phyloP scores from a whole-genome alignment of 2,329 filamentous ascomycete genomes.

The Penicillium sp. region DNA sequence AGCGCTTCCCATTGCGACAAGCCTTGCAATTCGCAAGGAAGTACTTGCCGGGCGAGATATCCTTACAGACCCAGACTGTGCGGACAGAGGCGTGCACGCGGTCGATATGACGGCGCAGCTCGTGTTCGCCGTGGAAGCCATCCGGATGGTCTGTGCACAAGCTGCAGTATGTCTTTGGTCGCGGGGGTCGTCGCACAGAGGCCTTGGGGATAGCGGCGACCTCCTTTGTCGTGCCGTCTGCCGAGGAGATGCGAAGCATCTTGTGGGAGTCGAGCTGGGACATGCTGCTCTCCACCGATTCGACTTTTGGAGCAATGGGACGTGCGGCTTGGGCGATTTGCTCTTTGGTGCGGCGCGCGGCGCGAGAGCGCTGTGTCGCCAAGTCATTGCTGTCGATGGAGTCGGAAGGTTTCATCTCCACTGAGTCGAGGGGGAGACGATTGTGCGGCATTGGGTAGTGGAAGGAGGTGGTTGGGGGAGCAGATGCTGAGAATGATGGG shows the following conservation, averaged over 20 bases:
- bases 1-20: constrained; percentile 72
- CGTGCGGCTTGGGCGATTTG: constrained; percentile 48
- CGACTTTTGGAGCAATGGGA: constrained; percentile 50
- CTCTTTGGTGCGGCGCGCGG: constrained; percentile 47
- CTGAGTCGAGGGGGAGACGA: constrained; percentile 38
- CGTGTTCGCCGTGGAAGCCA: constrained; percentile 83
- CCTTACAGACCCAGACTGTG: constrained; percentile 63
- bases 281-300: constrained; percentile 30
- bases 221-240: constrained; percentile 54
- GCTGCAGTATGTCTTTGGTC: constrained; percentile 68
- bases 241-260: constrained; percentile 51
- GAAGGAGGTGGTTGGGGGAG: constrained; percentile 33
- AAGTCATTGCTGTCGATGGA: constrained; percentile 48
- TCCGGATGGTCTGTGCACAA: constrained; percentile 69
- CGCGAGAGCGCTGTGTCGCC: constrained; percentile 42
- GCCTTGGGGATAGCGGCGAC: constrained; percentile 55
- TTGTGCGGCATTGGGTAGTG: constrained; percentile 24
- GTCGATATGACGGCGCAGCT: constrained; percentile 66
- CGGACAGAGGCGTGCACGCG: constrained; percentile 62
- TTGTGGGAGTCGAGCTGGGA: constrained; percentile 39
- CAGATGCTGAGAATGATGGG: constrained; percentile 35
- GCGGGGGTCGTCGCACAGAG: constrained; percentile 62
- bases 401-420: constrained; percentile 51
- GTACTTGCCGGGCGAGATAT: constrained; percentile 56
- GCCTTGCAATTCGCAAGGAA: constrained; percentile 80